Conservation (phyloP, 352 stramenopile genomes). For the Pythium apleroticum region DNA sequence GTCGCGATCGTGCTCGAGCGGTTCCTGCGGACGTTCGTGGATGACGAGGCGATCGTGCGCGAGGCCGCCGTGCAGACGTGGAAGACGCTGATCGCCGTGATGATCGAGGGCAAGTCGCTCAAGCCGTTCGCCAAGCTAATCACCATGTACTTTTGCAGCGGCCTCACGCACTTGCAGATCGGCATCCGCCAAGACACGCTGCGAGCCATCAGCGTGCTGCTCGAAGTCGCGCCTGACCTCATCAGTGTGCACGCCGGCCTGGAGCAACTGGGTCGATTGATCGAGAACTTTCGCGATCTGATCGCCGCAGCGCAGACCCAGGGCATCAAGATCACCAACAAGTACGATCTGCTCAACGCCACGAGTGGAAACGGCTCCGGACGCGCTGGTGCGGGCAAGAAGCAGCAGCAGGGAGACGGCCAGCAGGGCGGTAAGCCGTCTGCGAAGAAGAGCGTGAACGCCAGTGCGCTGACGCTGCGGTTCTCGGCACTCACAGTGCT, state of each 20-base stretch:
- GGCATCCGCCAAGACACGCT: slow-evolving; percentile 75
- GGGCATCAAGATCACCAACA: slow-evolving; percentile 78
- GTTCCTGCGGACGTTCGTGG: slow-evolving; percentile 71
- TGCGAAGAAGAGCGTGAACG: slow-evolving; percentile 45
- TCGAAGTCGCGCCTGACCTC: slow-evolving; percentile 60
- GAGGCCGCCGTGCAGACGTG: slow-evolving; percentile 66
- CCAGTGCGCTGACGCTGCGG: slow-evolving; percentile 47
- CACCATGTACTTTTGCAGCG: slow-evolving; percentile 76
- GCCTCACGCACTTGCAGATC: slow-evolving; percentile 75
- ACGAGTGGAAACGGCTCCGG: slow-evolving; percentile 10
- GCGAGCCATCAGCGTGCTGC: slow-evolving; percentile 59
- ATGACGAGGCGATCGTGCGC: slow-evolving; percentile 79
- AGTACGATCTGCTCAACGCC: slow-evolving; percentile 59
- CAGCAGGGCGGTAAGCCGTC: slow-evolving; percentile 28
- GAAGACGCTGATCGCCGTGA: slow-evolving; percentile 63
- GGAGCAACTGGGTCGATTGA: slow-evolving; percentile 56
- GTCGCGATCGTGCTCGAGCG: slow-evolving; percentile 70
- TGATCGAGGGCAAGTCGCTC: slow-evolving; percentile 50
- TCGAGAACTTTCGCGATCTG: slow-evolving; percentile 82
- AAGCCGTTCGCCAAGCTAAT: slow-evolving; percentile 74
- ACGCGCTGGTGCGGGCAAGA: neutral
- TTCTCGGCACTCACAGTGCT: slow-evolving; percentile 68
- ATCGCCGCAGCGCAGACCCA: slow-evolving; percentile 62
- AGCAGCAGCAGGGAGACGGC: slow-evolving; percentile 21
- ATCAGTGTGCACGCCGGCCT: slow-evolving; percentile 50